Evolutionary conservation across 169 alveolate genomes (phyloP), one percentile per base, ranked within the genome.

Genomic region (Babesia ovis): DNA sequence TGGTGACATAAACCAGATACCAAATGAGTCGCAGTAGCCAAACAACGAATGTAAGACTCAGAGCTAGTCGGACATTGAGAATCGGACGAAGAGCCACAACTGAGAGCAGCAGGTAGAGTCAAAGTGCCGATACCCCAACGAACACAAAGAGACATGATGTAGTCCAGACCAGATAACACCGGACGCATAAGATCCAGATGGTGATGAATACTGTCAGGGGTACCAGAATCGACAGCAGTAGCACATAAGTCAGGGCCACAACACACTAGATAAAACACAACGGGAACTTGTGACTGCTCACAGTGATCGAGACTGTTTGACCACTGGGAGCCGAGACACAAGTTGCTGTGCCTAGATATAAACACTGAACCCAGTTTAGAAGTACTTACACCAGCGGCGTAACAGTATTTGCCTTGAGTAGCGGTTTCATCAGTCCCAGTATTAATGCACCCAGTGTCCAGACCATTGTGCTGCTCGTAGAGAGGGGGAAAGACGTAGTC

Each of bases 81-180:
- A 22, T 45, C 77, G 4, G 39, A 20, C 25, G 29, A 32, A 43
- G 37, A 69, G 39, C 83, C 68, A 57, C 87, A 79, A 32, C 74
- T 56, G 37, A 79, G 71, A n/a, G 82, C 50, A 5, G 83, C 87
- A 27, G 87, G 87, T n/a, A 79, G 23, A n/a, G 70, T 39, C 41
- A 79, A 39, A 0, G 87, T 60, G 23, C n/a, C 53, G n/a, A 79
- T 69, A 25, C 60, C 58, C 66, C 58, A 56, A 20, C 29, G 29
- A 41, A 8, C 46, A 39, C 87, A 79, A 12, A 55, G 41, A 4
- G 20, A 4, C 46, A 79, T 29, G 16, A 79, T 79, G 25, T 60
- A 35, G 8, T 55, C 62, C 64, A 79, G 32, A 11, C 87, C 87
- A 4, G 41, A 12, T 27, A 79, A 42, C 23, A 79, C 64, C 8